A percentile compares a stretch with the other conserved stretches of the same genome.
phyloP scores from a whole-genome alignment of 768 basidiomycete species.

The Cantharellus cinnabarinus region DNA sequence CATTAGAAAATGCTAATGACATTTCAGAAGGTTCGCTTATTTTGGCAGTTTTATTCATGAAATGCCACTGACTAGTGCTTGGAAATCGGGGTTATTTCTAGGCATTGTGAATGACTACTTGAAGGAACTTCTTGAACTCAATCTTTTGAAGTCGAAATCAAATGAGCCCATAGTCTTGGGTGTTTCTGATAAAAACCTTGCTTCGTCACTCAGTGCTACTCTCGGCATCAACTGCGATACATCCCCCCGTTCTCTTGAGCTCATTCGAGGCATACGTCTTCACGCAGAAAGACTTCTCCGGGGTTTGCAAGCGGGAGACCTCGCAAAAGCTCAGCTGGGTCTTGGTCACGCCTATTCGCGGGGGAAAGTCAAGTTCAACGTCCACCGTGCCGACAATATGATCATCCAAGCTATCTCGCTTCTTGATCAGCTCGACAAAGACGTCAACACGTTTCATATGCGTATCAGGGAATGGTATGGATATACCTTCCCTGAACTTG shows the following conservation, averaged over 20 bases:
- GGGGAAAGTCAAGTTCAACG: constrained; percentile 95
- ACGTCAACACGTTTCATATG: constrained; percentile 98
- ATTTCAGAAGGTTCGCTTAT: constrained; percentile 64
- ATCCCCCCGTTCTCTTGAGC: constrained; percentile 59
- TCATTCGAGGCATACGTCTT: constrained; percentile 81
- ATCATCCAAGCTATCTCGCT: constrained; percentile 98
- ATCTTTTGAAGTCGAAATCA: constrained; percentile 47
- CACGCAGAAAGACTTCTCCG: constrained; percentile 71
- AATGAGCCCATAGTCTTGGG: constrained; percentile 44
- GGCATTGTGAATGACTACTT: constrained; percentile 75
- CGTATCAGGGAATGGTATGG: constrained; percentile 98
- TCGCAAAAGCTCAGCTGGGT: constrained; percentile 85
- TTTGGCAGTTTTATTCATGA: background rate
- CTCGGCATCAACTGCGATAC: constrained; percentile 59
- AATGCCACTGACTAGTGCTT: background rate
- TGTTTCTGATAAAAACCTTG: constrained; percentile 58
- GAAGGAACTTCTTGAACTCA: constrained; percentile 67
- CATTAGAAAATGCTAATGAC: constrained; percentile 90
- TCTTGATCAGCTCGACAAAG: constrained; percentile 97
- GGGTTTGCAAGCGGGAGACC: constrained; percentile 71
- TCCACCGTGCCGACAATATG: constrained; percentile 95
- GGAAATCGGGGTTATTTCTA: constrained; percentile 15
- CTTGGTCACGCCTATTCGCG: constrained; percentile 95
- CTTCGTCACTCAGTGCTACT: constrained; percentile 52
- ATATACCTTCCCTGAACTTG: constrained; percentile 95